Percentiles rank a stretch among this genome's conserved stretches.
Conservation (phyloP, 2,329 filamentous ascomycete species). For the Botryotinia convoluta region DNA sequence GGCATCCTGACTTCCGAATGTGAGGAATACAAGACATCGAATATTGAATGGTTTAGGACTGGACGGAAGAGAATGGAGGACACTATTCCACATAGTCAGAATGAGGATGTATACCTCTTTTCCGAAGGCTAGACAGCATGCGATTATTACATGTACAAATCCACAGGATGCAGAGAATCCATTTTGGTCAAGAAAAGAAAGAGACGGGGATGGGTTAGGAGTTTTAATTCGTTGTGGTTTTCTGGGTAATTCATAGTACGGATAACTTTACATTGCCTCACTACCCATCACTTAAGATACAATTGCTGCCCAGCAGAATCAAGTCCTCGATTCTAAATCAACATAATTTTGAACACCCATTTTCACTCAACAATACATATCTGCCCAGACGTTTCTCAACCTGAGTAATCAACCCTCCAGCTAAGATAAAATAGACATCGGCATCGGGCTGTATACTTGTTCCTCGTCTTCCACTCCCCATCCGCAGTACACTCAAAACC, state of each 20-base stretch:
- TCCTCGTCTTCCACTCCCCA: background rate
- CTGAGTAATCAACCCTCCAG: background rate
- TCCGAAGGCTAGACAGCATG: too few relatives aligned
- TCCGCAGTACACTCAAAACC: background rate
- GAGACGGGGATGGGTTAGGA: background rate
- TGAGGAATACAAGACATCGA: background rate
- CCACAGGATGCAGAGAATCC: accelerated
- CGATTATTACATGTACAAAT: too few relatives aligned
- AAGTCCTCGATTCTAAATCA: background rate
- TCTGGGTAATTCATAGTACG: background rate
- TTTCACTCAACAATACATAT: background rate
- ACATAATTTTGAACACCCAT: background rate
- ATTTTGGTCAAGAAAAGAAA: too few relatives aligned
- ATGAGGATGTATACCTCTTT: too few relatives aligned
- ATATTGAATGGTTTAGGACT: too few relatives aligned
- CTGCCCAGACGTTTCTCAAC: background rate
- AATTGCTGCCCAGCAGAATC: background rate
- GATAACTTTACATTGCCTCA: background rate
- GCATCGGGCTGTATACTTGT: background rate
- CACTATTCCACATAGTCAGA: too few relatives aligned
- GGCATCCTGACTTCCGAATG: background rate
- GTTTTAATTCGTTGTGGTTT: background rate
- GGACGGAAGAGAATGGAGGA: too few relatives aligned
- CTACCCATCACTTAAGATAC: accelerated
- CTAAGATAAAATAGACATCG: background rate